Conservation (phyloP, 768 basidiomycete genomes). For the Lactarius tabidus region DNA sequence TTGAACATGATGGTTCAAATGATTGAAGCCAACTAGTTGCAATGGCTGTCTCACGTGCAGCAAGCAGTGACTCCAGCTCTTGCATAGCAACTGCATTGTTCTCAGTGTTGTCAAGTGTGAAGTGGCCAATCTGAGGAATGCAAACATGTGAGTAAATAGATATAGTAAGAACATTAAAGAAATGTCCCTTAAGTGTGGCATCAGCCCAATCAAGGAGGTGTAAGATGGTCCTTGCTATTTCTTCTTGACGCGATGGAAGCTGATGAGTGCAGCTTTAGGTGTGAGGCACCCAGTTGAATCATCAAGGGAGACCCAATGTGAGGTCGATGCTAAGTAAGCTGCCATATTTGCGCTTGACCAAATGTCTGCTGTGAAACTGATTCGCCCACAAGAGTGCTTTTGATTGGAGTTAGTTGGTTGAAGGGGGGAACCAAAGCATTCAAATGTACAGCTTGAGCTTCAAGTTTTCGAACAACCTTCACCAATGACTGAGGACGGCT, state of each 20-base stretch:
- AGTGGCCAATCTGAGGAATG: neutral
- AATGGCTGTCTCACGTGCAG: no score
- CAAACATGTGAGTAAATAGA: neutral
- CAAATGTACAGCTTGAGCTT: neutral
- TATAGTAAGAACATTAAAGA: neutral
- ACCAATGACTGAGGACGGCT: no score
- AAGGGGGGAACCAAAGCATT: neutral
- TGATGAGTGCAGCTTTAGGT: neutral
- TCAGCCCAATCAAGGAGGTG: neutral
- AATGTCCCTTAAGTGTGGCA: neutral
- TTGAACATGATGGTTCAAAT: neutral
- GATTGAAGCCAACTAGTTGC: neutral
- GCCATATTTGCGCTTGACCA: neutral
- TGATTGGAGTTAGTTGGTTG: neutral
- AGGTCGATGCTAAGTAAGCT: no score
- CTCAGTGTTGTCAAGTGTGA: neutral
- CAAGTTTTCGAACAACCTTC: neutral
- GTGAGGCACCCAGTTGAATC: neutral
- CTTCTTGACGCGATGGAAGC: slow-evolving; percentile 1
- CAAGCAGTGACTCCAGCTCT: neutral
- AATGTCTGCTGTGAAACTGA: neutral
- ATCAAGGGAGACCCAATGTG: neutral
- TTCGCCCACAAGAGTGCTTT: neutral
- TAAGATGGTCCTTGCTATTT: neutral
- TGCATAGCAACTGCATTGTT: neutral